Evolutionary conservation across 2,329 filamentous ascomycete species (phyloP), one percentile per base, ranked within the genome.

Genomic region (Fusarium scirpi): DNA sequence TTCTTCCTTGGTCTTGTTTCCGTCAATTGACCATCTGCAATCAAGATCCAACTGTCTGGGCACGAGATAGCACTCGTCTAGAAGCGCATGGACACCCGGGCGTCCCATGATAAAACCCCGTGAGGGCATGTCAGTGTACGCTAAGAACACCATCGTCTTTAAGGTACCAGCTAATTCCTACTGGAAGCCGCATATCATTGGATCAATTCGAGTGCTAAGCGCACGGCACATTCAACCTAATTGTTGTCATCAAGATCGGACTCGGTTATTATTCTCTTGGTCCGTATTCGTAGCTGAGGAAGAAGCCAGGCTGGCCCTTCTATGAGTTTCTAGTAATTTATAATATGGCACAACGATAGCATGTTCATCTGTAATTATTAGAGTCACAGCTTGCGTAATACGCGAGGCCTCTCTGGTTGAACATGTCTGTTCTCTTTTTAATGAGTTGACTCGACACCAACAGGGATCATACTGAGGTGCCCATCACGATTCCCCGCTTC

Each of bases 381-480:
- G 70, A 74, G 67, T 71, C 72, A 69, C 54, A 70, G 65, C 67
- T 71, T 74, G 72, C 70, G 65, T 73, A 71, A 73, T 68, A 57
- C 45, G 68, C 52, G 68, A 71, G 68, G 69, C 65, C 69, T 71
- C 68, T 52, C 62, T 62, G 62, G 55, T 38, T 38, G 34, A 38
- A 10, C 34, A 56, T 61, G 68, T 56, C 15, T 65, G 46, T 61
- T 61, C 32, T 59, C 54, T 61, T 61, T 61, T 56, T 64, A 58
- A 62, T 47, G 49, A 58, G 41, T 51, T 70, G 45, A 44, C 61
- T 49, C 15, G 24, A 68, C n/a, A 27, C 16, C 11, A 53, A 53
- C 54, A 56, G 56, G 67, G 67, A 61, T 65, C 25, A 51, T 60
- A 16, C 34, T n/a, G 18, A 38, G 52, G 55, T 40, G 46, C 48